Base-by-base conservation (phyloP, 148 eudicot species). In the Fagopyrum homotropicum region DNA sequence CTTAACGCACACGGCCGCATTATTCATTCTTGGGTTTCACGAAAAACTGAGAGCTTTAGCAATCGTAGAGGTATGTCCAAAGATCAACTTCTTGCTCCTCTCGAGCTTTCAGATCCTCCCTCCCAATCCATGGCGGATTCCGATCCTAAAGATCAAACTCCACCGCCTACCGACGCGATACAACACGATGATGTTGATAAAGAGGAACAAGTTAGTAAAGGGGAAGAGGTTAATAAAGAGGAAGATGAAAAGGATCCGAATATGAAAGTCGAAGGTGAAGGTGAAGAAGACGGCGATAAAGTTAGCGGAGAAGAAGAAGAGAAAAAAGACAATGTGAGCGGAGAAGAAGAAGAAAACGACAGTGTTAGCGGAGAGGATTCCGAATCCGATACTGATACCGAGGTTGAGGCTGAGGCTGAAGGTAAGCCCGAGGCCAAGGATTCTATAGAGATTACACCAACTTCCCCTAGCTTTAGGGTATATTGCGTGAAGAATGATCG, bases 391-490 rank as follows among this genome's bases (percentile, higher is more conserved):
- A 22, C 26, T 22, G 26, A 22, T 22, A 22, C 26, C 26, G 26
- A 22, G 26, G 26, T 22, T 22, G 26, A 22, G 26, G 26, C 26
- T 22, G 26, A 22, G 40, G 40, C 40, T 35, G 40, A 35, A 3
- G 9, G 12, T 1, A 49, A 49, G 40, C 2, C 2, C 40, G 71
- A 35, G 47, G n/a, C 40, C 3, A 45, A 6, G 19, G 47, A 66
- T 66, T 35, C 17, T 3, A 40, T 66, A 66, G 45, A 1, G 8
- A 14, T 4, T 40, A 3, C 1, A 14, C 19, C 46, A 15, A 5
- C n/a, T 35, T 30, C 71, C 9, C 46, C 71, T 40, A 66, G 71
- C 45, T 66, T 66, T 66, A 66, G 45, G 47, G 71, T 66, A 5
- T 66, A 66, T 66, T 66, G 47, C 47, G 2, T 40, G 71, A 4